Base-by-base conservation (phyloP, 768 basidiomycete genomes). In the Tephrocybe sp. region DNA sequence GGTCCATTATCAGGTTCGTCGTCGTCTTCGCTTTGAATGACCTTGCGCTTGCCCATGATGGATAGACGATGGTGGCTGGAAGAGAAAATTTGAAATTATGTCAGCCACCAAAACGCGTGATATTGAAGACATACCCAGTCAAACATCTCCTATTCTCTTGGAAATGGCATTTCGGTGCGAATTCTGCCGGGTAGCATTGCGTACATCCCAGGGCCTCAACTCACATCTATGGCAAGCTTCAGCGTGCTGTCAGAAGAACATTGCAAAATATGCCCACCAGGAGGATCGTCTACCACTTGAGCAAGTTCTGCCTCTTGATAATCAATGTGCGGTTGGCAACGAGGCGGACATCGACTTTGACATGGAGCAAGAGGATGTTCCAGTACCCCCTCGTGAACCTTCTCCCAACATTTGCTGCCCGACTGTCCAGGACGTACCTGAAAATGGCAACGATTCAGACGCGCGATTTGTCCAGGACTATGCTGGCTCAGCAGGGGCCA, bases 401-500 rank as follows among this genome's bases (percentile, higher is more conserved):
- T 21, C 42, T n/a, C 11, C 15, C 12, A 25, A n/a, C n/a, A 15
- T 31, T 12, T 19, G 13, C 18, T 22, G 21, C 19, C 21, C 9
- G 40, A 49, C 8, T 39, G 23, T 42, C 42, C 43, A 19, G 42
- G 27, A n/a, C 24, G 19, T 11, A 31, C 39, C 22, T 11, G 10
- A 6, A 12, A 29, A 29, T 29, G 27, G 11, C 27, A 29, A 29
- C 27, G 5, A 5, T 15, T 1, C 11, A 6, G n/a, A 11, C 13
- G 49, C 6, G 1, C n/a, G 47, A 13, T 49, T 42, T 30, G 42
- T 49, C n/a, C 22, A 49, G 19, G 48, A 49, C 22, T 43, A 34
- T 43, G 39, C 40, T 18, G 16, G n/a, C 2, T 10, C 19, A 9
- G 49, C 49, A 1, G 49, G 49, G 4, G 10, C 36, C 6, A n/a